Base-by-base conservation (phyloP, 2,329 filamentous ascomycete species). In the Teratosphaeriaceae sp. region DNA sequence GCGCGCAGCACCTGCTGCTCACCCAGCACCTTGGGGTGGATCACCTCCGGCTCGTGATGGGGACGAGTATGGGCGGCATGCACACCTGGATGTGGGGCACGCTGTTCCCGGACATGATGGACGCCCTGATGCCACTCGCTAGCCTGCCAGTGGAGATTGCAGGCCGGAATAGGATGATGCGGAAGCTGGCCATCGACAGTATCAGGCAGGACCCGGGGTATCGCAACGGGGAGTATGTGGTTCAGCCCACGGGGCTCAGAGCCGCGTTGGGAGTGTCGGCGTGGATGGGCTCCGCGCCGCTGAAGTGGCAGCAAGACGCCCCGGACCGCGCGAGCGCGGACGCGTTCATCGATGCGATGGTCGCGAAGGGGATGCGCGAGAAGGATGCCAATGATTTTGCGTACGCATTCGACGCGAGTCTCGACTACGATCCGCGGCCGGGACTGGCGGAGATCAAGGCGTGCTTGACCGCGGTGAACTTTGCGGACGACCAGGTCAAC, bases 51-150 rank as follows among this genome's bases (percentile, higher is more conserved):
- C 75, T 76, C 5, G 79, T 84, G 0, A 52, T 82, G 0, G 80
- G 80, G 0, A 84, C 80, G 79, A 78, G 73, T 6, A 84, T 84
- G 80, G 80, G 80, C 2, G 80, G 73, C 1, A 79, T 67, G 0
- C 80, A 84, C 56, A 73, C 76, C 1, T 55, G 46, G 31, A 46
- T 53, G 29, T 55, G 48, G 48, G 50, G 38, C 3, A 50, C 47
- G 11, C 42, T 44, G 33, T 52, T 44, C 43, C 49, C 49, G 19
- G 44, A 80, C 13, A 82, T 82, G 55, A 75, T 82, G 70, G 79
- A 83, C 48, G 61, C 81, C 4, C 66, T 71, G 1, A 68, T 80
- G 1, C 80, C 80, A 0, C 83, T 84, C 4, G 38, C 38, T 12
- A 41, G 38, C 16, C 38, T 41, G 8, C 38, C 38, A 19, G 24